Evolutionary conservation across 2,329 filamentous ascomycete genomes (phyloP).

Genomic region (Pseudopithomyces maydicus): DNA sequence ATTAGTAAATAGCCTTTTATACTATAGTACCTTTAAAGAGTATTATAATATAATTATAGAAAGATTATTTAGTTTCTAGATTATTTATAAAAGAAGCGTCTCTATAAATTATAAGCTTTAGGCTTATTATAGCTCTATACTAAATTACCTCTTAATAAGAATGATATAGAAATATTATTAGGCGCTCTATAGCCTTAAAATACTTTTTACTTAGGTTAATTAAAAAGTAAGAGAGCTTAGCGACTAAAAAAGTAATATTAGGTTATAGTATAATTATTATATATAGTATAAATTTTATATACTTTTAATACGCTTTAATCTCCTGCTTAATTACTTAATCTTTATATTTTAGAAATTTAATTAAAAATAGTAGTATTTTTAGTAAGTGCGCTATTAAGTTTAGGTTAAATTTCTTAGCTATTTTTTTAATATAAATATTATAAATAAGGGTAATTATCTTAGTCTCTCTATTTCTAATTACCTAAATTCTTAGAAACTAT

Average conservation of each 20-base stretch:
- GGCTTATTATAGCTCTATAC: neutral
- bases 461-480: no score
- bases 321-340: neutral
- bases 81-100: neutral
- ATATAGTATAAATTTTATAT: neutral
- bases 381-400: no score
- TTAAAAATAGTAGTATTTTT: no score
- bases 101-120: neutral
- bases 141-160: neutral
- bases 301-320: neutral
- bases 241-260: neutral
- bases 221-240: neutral
- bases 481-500: neutral
- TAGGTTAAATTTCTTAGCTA: no score
- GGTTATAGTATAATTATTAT: neutral
- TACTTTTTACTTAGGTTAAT: neutral
- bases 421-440: no score
- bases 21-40: neutral
- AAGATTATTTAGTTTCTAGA: neutral
- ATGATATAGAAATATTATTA: neutral
- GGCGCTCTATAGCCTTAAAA: neutral
- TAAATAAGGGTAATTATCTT: no score
- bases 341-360: no score
- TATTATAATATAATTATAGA: neutral
- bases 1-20: neutral